phyloP scores from a whole-genome alignment of 768 basidiomycete genomes.

The Boletus reticuloceps region DNA sequence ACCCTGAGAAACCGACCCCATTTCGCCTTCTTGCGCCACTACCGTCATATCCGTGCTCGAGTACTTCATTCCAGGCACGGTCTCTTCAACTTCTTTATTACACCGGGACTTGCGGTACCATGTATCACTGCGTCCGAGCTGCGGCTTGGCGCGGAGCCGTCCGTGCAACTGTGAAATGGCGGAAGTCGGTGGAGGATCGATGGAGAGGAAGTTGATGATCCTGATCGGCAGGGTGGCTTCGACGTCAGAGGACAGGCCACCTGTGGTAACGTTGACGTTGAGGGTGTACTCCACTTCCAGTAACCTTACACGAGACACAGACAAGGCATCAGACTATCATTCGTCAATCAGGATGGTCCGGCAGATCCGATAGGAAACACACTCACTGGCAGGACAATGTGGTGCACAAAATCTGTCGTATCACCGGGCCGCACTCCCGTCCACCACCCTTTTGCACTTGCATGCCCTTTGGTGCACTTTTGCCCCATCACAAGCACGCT shows the following conservation, averaged over 20 bases:
- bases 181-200: conserved; percentile 70
- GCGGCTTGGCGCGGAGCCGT: conserved; percentile 23
- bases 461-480: conserved; percentile 60
- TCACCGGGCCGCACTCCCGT: conserved; percentile 68
- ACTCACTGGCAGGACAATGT: conserved; percentile 73
- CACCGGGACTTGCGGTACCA: conserved; percentile 31
- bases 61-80: conserved; percentile 35
- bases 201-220: conserved; percentile 80
- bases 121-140: conserved; percentile 22
- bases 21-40: conserved; percentile 20
- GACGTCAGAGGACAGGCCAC: conserved; percentile 59
- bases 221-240: conserved; percentile 70
- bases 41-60: conserved; percentile 26
- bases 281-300: conserved; percentile 77
- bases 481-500: conserved; percentile 65
- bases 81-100: conserved; percentile 18
- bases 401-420: conserved; percentile 61
- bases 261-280: conserved; percentile 59
- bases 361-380: background rate
- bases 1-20: conserved; percentile 8
- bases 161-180: conserved; percentile 22
- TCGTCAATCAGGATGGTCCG: conserved; percentile 2
- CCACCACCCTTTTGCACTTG: conserved; percentile 90
- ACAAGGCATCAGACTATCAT: conserved; percentile 62
- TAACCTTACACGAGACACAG: conserved; percentile 63